Conservation (phyloP, 257 asterid genomes). For the Oldenlandia corymbosa region DNA sequence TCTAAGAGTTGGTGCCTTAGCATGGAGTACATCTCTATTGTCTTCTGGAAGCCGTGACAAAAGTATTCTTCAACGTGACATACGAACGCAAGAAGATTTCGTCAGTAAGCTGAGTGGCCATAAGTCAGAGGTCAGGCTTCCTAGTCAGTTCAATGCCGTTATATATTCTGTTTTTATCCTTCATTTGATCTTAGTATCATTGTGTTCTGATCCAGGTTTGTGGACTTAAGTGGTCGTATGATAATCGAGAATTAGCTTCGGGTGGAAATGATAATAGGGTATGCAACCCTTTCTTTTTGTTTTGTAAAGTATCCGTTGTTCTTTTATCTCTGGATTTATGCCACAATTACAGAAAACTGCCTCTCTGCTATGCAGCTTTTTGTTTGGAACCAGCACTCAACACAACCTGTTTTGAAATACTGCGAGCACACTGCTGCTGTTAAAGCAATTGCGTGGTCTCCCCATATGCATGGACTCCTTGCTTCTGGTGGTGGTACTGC, state of each 20-base stretch:
- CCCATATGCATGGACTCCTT: conserved; percentile 95
- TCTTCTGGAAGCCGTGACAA: conserved; percentile 97
- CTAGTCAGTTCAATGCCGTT: not conserved
- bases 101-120: conserved; percentile 89
- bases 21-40: conserved; percentile 76
- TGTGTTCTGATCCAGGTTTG: conserved; percentile 53
- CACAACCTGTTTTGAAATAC: conserved; percentile 77
- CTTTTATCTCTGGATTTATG: not conserved
- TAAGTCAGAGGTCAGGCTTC: conserved; percentile 76
- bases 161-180: not conserved
- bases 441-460: conserved; percentile 98
- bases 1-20: conserved; percentile 84
- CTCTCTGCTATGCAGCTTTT: conserved; percentile 48
- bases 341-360: conserved; percentile 2
- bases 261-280: conserved; percentile 96
- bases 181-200: conserved; percentile 9
- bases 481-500: conserved; percentile 99
- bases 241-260: conserved; percentile 89
- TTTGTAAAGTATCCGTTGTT: conserved; percentile 1
- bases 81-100: conserved; percentile 63
- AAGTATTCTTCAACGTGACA: conserved; percentile 84
- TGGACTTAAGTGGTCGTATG: conserved; percentile 98
- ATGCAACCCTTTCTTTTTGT: conserved; percentile 25
- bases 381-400: conserved; percentile 90
- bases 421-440: conserved; percentile 98